phyloP scores from a whole-genome alignment of 225 moss, liverwort and hornwort species.

The Rhytidiadelphus loreus region DNA sequence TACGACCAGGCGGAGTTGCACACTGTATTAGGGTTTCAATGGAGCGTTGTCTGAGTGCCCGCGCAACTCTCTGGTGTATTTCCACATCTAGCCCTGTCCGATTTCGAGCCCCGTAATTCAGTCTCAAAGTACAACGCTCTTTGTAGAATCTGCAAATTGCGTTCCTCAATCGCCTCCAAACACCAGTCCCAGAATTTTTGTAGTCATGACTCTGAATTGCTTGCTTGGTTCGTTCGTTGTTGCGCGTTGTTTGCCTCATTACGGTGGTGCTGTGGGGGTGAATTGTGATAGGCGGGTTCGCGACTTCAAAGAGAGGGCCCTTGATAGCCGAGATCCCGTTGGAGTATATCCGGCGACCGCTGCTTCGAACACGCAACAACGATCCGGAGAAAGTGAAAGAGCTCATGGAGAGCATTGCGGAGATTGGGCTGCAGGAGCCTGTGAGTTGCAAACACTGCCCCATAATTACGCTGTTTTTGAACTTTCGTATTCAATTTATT shows the following conservation, averaged over 20 bases:
- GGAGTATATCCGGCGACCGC: constrained; percentile 74
- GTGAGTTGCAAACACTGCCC: constrained; percentile 20
- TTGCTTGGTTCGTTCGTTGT: too few relatives aligned
- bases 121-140: neutral
- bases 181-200: too few relatives aligned
- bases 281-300: constrained; percentile 5
- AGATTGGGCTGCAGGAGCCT: constrained; percentile 89
- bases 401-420: constrained; percentile 87
- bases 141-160: neutral
- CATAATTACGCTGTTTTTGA: neutral
- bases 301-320: constrained; percentile 49
- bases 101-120: neutral
- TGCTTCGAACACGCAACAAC: constrained; percentile 75
- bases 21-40: neutral
- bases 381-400: constrained; percentile 86
- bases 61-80: neutral
- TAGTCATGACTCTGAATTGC: too few relatives aligned
- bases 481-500: neutral
- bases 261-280: neutral
- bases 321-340: constrained; percentile 69
- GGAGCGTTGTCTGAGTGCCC: neutral
- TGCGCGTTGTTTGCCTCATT: neutral
- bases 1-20: neutral
- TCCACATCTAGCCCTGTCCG: neutral
- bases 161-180: neutral